Evolutionary conservation across 768 basidiomycete species (phyloP).

Genomic region (Daedalea quercina): DNA sequence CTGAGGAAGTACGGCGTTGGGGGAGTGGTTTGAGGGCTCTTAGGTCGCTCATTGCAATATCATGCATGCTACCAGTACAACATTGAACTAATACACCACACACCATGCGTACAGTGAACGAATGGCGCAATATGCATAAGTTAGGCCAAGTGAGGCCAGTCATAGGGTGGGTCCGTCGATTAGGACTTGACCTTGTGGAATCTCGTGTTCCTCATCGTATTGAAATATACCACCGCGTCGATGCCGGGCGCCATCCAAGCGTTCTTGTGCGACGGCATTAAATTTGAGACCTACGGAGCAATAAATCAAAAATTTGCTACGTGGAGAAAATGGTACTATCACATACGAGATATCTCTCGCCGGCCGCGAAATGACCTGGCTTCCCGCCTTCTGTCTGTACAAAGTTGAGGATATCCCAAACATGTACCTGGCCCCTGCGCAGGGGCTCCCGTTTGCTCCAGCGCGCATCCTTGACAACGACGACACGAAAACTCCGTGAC

Average conservation of each 20-base stretch:
- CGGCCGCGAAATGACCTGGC: constrained; percentile 46
- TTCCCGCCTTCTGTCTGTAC: constrained; percentile 43
- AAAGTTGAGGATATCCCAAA: constrained; percentile 70
- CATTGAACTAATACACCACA: constrained; percentile 2
- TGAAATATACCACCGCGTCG: constrained; percentile 64
- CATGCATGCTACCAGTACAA: not conserved
- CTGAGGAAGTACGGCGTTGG: constrained; percentile 69
- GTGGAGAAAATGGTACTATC: not conserved
- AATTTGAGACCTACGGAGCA: constrained; percentile 53
- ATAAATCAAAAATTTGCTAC: too few species aligned
- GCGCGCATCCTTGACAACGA: constrained; percentile 59
- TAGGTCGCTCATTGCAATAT: not conserved
- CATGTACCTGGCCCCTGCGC: constrained; percentile 68
- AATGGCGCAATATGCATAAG: not conserved
- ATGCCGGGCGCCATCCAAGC: constrained; percentile 64
- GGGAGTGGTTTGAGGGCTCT: constrained; percentile 5
- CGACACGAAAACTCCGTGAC: constrained; percentile 69
- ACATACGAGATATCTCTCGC: constrained; percentile 64
- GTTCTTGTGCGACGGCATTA: constrained; percentile 57
- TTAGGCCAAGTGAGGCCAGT: not conserved
- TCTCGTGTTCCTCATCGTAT: constrained; percentile 31
- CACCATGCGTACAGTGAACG: not conserved
- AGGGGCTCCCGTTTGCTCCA: constrained; percentile 43
- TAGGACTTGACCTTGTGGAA: not conserved
- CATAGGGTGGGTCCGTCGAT: not conserved